phyloP scores from a whole-genome alignment of 805 yeast species.

The Deakozyma indianensis region DNA sequence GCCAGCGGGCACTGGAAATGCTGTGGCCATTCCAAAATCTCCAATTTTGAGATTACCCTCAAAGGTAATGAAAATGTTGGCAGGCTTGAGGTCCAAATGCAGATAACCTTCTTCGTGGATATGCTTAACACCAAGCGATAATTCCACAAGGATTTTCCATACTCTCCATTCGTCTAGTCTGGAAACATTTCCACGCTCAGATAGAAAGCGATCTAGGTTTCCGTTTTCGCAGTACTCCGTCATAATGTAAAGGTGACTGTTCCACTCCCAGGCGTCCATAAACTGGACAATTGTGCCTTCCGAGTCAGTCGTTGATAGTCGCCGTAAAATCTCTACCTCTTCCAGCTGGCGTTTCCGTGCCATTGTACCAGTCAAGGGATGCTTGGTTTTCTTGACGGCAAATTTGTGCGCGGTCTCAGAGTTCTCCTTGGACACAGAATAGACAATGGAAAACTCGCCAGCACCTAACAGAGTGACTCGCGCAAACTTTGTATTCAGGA shows the following conservation, averaged over 20 bases:
- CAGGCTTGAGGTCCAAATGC: slow-evolving; percentile 90
- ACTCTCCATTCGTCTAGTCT: slow-evolving; percentile 92
- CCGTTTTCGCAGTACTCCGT: slow-evolving; percentile 95
- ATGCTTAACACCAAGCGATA: slow-evolving; percentile 59
- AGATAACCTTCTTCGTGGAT: slow-evolving; percentile 65
- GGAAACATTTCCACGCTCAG: slow-evolving; percentile 60
- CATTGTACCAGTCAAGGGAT: slow-evolving; percentile 42
- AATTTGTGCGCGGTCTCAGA: slow-evolving; percentile 25
- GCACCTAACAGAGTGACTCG: slow-evolving; percentile 47
- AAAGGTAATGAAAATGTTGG: slow-evolving; percentile 84
- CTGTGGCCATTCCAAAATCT: slow-evolving; percentile 90
- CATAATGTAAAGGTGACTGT: slow-evolving; percentile 71
- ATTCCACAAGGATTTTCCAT: slow-evolving; percentile 88
- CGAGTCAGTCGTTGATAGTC: slow-evolving; percentile 12
- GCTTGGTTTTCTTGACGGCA: slow-evolving; percentile 80
- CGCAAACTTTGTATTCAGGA: slow-evolving; percentile 5
- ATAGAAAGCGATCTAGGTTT: slow-evolving; percentile 63
- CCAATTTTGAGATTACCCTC: slow-evolving; percentile 92
- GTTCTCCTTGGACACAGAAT: slow-evolving; percentile 52
- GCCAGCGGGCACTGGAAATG: slow-evolving; percentile 41
- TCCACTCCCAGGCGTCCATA: slow-evolving; percentile 70
- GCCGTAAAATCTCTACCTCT: slow-evolving; percentile 53
- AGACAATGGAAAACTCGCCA: slow-evolving; percentile 87
- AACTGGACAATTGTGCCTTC: slow-evolving; percentile 40
- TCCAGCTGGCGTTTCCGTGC: slow-evolving; percentile 50